These are phyloP conservation scores for Scutellaria minor DNA, from an alignment of 257 asterid species.

Conservation along the genomic window DNA sequence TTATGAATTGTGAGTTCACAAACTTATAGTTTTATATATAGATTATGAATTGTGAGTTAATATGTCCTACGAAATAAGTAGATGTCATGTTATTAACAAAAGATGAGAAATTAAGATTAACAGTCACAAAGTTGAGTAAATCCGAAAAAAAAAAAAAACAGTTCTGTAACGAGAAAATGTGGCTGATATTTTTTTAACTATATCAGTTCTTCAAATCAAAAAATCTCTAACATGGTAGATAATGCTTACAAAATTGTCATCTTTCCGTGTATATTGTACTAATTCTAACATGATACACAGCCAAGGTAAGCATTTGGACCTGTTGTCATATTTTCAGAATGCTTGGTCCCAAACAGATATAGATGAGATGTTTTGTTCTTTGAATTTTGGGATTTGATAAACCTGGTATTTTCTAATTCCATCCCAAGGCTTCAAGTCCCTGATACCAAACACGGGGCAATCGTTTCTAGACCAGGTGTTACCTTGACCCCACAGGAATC, in stretches of 20 bases:
- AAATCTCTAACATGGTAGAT: slow-evolving; percentile 15
- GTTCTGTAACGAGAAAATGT: not conserved
- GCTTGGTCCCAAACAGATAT: slow-evolving; percentile 33
- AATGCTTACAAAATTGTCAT: slow-evolving; percentile 34
- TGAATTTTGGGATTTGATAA: not conserved
- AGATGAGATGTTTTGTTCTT: not conserved
- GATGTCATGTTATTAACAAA: no score
- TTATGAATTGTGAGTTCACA: no score
- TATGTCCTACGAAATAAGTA: no score
- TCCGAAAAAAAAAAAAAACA: not conserved
- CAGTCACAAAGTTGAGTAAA: not conserved
- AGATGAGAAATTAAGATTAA: not conserved
- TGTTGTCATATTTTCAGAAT: slow-evolving; percentile 13
- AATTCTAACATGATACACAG: slow-evolving; percentile 26
- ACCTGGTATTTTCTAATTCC: not conserved
- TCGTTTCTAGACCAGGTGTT: slow-evolving; percentile 13
- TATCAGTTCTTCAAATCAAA: slow-evolving; percentile 18
- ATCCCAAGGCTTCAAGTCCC: slow-evolving; percentile 19
- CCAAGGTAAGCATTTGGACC: slow-evolving; percentile 12
- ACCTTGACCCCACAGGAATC: slow-evolving; percentile 81
- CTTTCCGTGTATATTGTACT: slow-evolving; percentile 21
- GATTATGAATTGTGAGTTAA: no score
- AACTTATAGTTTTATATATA: no score
- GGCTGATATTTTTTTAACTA: not conserved
- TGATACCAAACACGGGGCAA: slow-evolving; percentile 16